These are phyloP conservation scores for Neoconidiobolus thromboides DNA, from an alignment of 371 early-diverging fungal species.

Conservation along the genomic window DNA sequence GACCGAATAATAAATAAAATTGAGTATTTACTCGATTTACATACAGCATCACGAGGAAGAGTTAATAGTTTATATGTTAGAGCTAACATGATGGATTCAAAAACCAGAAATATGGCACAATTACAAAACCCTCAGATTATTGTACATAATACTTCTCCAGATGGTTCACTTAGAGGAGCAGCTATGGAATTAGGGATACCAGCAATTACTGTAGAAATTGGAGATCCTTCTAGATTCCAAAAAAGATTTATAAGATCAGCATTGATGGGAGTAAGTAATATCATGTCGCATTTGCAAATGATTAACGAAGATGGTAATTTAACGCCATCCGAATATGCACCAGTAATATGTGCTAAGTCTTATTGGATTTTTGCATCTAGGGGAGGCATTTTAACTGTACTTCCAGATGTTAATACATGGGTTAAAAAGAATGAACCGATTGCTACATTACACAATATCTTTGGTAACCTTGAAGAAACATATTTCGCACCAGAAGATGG, in stretches of 20 bases:
- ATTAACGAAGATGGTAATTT: slow-evolving; percentile 20
- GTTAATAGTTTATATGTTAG: slow-evolving; percentile 77
- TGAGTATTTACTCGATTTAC: slow-evolving; percentile 68
- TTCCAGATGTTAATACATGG: slow-evolving; percentile 70
- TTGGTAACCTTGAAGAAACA: slow-evolving; percentile 77
- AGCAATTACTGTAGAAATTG: slow-evolving; percentile 76
- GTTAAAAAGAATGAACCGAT: slow-evolving; percentile 71
- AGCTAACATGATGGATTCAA: slow-evolving; percentile 63
- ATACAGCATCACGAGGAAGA: slow-evolving; percentile 72
- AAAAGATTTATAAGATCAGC: slow-evolving; percentile 46
- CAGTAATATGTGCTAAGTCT: slow-evolving; percentile 29
- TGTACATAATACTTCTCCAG: slow-evolving; percentile 34
- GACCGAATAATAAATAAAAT: slow-evolving; percentile 58
- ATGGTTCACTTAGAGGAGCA: slow-evolving; percentile 65
- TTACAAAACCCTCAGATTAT: slow-evolving; percentile 69
- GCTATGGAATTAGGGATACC: slow-evolving; percentile 57
- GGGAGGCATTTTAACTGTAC: slow-evolving; percentile 29
- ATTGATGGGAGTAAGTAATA: slow-evolving; percentile 39
- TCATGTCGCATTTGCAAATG: slow-evolving; percentile 38
- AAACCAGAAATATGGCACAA: slow-evolving; percentile 53
- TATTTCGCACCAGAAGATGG: slow-evolving; percentile 74
- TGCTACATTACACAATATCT: slow-evolving; percentile 78
- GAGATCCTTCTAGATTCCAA: slow-evolving; percentile 56
- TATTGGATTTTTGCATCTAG: slow-evolving; percentile 36
- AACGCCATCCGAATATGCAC: slow-evolving; percentile 23